Evolutionary conservation across 176 grass and related monocot species (phyloP), one percentile per base, ranked within the genome.

Genomic region (Hsuehochloa calcarea): DNA sequence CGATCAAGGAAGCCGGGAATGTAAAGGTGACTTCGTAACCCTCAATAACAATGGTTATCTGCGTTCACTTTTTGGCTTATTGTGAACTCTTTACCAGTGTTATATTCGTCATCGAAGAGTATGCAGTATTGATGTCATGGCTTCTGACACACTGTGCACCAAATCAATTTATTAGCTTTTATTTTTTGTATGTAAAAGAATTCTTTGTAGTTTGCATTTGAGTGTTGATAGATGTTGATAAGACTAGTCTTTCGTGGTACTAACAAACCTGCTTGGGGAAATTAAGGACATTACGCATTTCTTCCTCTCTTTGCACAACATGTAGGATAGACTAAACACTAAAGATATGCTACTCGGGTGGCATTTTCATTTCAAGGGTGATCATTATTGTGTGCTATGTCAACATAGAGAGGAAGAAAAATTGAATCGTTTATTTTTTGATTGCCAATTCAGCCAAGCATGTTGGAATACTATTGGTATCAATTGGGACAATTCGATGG

Each of bases 1-100:
- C 93, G 11, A 92, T 90, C 46, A 92, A 95, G 88, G 90, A 91
- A 76, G 83, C 60, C 35, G 90, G 93, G 40, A 85, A 88, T 49
- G 34, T 90, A 58, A 95, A 95, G 85, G 93, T 95, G 14, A 79
- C 38, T 7, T 72, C 27, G 12, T 66, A 7, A 13, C 25, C 37
- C 61, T 82, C 11, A 43, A 22, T 88, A 26, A 45, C 20, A 55
- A 63, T 37, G 25, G 10, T 15, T 72, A 67, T 41, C 9, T 56
- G 8, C 58, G 26, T 39, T 50, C 34, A 72, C 52, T 23, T 71
- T 8, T 26, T 39, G 8, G 51, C 10, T 78, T 70, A 35, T 55
- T 73, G 5, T 71, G 31, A 65, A 63, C 23, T 8, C 16, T 64
- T 69, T 8, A 71, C 14, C 47, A 56, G 7, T 8, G 4, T 4